These are phyloP conservation scores for Xerocomus brunneocitrinus DNA, from an alignment of 768 basidiomycete genomes.

Conservation along the genomic window DNA sequence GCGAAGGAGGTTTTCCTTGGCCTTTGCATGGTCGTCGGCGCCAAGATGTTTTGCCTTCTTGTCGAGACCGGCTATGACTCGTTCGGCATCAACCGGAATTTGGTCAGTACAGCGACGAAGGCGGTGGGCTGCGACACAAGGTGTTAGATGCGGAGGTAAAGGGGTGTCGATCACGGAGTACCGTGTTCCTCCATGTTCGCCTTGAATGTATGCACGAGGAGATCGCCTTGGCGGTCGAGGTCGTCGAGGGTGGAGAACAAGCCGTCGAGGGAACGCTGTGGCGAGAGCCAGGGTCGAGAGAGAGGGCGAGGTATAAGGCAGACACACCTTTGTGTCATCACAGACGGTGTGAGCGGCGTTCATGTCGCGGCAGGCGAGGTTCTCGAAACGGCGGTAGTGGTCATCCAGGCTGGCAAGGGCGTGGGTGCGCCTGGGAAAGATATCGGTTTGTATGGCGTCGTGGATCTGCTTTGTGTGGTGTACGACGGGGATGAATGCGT, in stretches of 20 bases:
- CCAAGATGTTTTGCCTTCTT: slow-evolving; percentile 44
- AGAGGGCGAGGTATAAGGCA: slow-evolving; percentile 1
- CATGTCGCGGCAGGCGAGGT: slow-evolving; percentile 39
- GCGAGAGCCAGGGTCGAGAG: slow-evolving; percentile 12
- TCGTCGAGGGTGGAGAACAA: slow-evolving; percentile 45
- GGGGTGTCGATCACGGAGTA: slow-evolving; percentile 25
- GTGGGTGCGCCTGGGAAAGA: slow-evolving; percentile 28
- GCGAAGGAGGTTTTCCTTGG: slow-evolving; percentile 32
- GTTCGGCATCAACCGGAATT: slow-evolving; percentile 50
- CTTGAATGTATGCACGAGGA: slow-evolving; percentile 49
- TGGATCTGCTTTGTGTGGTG: slow-evolving; percentile 35
- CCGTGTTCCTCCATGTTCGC: slow-evolving; percentile 43
- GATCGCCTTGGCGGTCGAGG: slow-evolving; percentile 44
- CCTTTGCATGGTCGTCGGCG: slow-evolving; percentile 30
- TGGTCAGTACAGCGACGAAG: slow-evolving; percentile 39
- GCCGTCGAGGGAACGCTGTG: slow-evolving; percentile 39
- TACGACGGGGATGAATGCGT: slow-evolving; percentile 34
- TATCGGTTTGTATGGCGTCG: slow-evolving; percentile 30
- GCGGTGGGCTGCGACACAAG: slow-evolving; percentile 38
- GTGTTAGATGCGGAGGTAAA: slow-evolving; percentile 4
- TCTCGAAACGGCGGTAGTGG: slow-evolving; percentile 51
- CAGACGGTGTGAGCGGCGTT: slow-evolving; percentile 39
- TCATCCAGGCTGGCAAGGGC: slow-evolving; percentile 53
- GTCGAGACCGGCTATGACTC: slow-evolving; percentile 47
- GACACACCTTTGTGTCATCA: slow-evolving; percentile 41